These are phyloP conservation scores for Bondarzewia mesenterica DNA, from an alignment of 1,284 basidiomycete species.

Conservation along the genomic window DNA sequence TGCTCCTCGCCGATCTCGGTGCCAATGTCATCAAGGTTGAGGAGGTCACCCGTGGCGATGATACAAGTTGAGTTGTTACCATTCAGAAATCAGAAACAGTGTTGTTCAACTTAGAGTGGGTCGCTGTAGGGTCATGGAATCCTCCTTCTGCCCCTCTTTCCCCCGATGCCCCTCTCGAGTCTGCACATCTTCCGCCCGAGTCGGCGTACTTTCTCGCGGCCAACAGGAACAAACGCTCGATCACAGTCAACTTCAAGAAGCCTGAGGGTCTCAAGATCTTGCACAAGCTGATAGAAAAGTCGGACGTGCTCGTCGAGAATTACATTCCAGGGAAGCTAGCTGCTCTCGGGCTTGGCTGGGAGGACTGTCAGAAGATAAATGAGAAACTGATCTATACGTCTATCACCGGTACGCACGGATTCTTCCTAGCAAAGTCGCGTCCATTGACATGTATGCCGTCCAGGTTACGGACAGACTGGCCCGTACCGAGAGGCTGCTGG, in stretches of 20 bases:
- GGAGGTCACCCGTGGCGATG: conserved; percentile 77
- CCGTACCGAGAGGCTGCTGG: conserved; percentile 80
- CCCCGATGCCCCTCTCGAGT: conserved; percentile 38
- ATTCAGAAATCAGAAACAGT: conserved; percentile 10
- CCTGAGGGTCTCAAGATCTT: conserved; percentile 75
- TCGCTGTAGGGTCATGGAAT: conserved; percentile 59
- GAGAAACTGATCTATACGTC: conserved; percentile 83
- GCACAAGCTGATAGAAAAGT: conserved; percentile 60
- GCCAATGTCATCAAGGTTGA: conserved; percentile 93
- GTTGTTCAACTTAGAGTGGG: conserved; percentile 1
- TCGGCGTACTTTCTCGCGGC: conserved; percentile 89
- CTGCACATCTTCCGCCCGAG: conserved; percentile 76
- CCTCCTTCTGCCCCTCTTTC: conserved; percentile 69
- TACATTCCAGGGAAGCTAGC: conserved; percentile 81
- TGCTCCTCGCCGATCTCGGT: conserved; percentile 83
- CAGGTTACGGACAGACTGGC: conserved; percentile 92
- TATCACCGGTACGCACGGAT: conserved; percentile 59
- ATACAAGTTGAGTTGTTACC: conserved; percentile 59
- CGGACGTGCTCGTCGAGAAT: conserved; percentile 89
- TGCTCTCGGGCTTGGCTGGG: conserved; percentile 80
- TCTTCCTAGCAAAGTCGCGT: background rate
- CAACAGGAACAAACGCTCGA: conserved; percentile 86
- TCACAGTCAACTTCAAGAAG: conserved; percentile 85
- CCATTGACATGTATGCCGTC: background rate
- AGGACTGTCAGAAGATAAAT: conserved; percentile 76